Evolutionary conservation across 2,329 filamentous ascomycete genomes (phyloP), one percentile per base, ranked within the genome.

Genomic region (Botryotinia narcissicola): DNA sequence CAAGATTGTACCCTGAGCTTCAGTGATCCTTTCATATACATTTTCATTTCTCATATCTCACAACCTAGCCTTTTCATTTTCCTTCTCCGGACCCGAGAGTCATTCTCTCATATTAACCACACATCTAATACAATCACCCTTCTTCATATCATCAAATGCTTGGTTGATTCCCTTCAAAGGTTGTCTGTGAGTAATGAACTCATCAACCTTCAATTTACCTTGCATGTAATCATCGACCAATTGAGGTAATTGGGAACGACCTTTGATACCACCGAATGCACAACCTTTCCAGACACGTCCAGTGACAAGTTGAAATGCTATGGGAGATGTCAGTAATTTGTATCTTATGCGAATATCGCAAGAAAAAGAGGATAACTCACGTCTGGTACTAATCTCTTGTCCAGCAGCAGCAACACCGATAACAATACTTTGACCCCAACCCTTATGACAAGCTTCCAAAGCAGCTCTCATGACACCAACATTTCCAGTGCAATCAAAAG

Each of bases 401-500:
- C 95, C 95, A 74, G 95, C 95, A 78, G 95, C 95, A 75, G 95
- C 95, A 77, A 99, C 96, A 83, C 96, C 96, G 80, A 99, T 99
- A 83, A 99, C 90, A 84, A 99, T 97, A 82, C 93, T 97, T 88
- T 98, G 90, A 80, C 96, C 96, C 96, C 96, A 99, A 67, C 96
- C 96, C 90, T 99, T 99, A 88, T 99, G 96, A 87, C 95, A 98
- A 67, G 96, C 95, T 86, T 99, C 95, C 75, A 99, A 90, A 59
- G 96, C 96, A 71, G 93, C 92, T 76, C 96, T 89, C 96, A 97
- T 99, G 73, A 99, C 96, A 78, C 91, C 89, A 71, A 98, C 95
- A 81, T 98, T 98, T 74, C 96, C 96, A 10, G 96, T 99, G 88
- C 96, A 98, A 86, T 99, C 96, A 82, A 99, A 99, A 68, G 96